phyloP scores from a whole-genome alignment of 169 alveolate genomes.

The Plasmodium coatneyi region DNA sequence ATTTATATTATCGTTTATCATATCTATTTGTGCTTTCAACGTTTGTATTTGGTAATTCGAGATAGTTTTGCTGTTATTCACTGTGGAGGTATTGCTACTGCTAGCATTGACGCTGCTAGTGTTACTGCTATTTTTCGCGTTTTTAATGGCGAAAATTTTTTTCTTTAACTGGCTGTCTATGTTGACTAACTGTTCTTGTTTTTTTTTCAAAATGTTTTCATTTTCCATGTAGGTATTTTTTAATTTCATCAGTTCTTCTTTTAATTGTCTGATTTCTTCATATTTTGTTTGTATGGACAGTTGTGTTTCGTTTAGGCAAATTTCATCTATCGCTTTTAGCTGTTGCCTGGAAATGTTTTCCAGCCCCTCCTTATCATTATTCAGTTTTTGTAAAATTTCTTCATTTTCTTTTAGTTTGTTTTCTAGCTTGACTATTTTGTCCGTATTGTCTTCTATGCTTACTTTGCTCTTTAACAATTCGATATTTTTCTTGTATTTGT shows the following conservation, averaged over 20 bases:
- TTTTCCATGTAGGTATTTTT: conserved; percentile 49
- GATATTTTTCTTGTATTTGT: conserved; percentile 62
- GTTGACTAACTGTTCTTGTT: conserved; percentile 63
- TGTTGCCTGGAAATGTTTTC: conserved; percentile 62
- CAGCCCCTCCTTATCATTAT: conserved; percentile 58
- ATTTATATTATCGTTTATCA: conserved; percentile 60
- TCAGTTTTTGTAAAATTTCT: conserved; percentile 65
- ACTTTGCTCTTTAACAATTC: conserved; percentile 66
- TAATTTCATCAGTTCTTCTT: conserved; percentile 45
- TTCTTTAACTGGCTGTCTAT: conserved; percentile 61
- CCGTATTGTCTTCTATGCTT: conserved; percentile 64
- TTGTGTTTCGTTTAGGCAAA: conserved; percentile 68
- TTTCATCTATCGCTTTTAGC: conserved; percentile 68
- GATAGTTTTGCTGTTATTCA: conserved; percentile 8
- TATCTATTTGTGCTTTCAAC: conserved; percentile 56
- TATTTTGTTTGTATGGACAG: conserved; percentile 70
- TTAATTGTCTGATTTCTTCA: conserved; percentile 64
- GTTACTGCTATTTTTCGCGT: conserved; percentile 8
- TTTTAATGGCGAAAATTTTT: conserved; percentile 41
- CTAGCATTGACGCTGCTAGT: conserved; percentile 7
- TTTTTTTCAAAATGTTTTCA: conserved; percentile 54
- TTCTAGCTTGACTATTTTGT: conserved; percentile 64
- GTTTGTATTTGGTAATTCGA: conserved; percentile 57
- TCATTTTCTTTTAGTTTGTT: conserved; percentile 65
- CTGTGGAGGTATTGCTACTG: background rate